Base-by-base conservation (phyloP, 805 yeast species). In the Yarrowia sp. region DNA sequence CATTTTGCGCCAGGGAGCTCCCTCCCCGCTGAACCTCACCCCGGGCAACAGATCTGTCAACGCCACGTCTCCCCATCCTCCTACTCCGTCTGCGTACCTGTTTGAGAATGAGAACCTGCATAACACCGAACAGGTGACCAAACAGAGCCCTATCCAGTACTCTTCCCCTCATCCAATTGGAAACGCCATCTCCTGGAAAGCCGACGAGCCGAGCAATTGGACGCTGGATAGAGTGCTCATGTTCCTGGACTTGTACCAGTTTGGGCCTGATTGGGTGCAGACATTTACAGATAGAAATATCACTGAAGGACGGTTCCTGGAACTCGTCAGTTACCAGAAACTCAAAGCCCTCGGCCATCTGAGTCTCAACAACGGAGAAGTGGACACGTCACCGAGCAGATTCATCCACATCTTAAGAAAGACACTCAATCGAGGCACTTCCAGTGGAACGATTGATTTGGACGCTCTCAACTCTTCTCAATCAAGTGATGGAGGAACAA, bases 221-320 rank as follows among this genome's bases (percentile, higher is more conserved):
- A 86, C 88, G 1, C 79, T 84, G 71, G 86, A 83, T n/a, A 82
- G 89, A 66, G 93, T 92, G 0, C 70, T 82, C 0, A 75, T 79
- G 59, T 92, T 97, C 96, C 81, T 92, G 35, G 87, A 84, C 8
- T 73, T 77, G n/a, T 83, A 92, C 75, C 82, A 84, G 22, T 92
- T 92, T 77, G 89, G 89, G 72, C 84, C 83, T 3, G 80, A 88
- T 14, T 92, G 97, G 97, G 80, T 84, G n/a, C 84, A 81, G 5
- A 83, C 87, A 16, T 89, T 92, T 77, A 79, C 79, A 49, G 81
- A 82, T 52, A 82, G 86, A 70, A 85, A 85, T 63, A 80, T 92
- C 2, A 79, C 82, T 10, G 92, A 92, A 0, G 83, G 85, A 56
- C 79, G 83, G 36, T 92, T 92, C 73, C 77, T 92, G 32, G 87